Evolutionary conservation across 495 filamentous ascomycete genomes (phyloP).

Genomic region (Talaromyces wortmannii): DNA sequence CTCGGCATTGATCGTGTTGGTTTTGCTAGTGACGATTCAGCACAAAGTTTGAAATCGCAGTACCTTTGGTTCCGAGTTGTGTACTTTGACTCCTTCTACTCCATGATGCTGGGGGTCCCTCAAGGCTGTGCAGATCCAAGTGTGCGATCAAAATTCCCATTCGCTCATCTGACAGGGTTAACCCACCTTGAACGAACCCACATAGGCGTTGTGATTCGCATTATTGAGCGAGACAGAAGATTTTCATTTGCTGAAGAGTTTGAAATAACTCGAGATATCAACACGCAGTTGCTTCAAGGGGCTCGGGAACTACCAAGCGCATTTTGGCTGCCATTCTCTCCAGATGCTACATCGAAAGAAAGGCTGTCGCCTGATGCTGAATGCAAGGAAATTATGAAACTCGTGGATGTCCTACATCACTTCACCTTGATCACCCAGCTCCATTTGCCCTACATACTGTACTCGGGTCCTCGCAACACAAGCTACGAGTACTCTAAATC

Average conservation of each 20-base stretch:
- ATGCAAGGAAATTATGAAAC: conserved; percentile 8
- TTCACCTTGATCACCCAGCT: conserved; percentile 28
- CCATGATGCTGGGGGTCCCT: conserved; percentile 40
- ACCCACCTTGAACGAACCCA: conserved; percentile 14
- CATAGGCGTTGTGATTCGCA: conserved; percentile 18
- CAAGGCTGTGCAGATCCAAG: conserved; percentile 26
- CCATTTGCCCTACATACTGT: conserved; percentile 24
- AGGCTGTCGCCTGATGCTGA: conserved; percentile 22
- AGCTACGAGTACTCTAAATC: conserved; percentile 24
- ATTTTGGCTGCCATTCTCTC: conserved; percentile 8
- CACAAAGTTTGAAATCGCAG: conserved; percentile 12
- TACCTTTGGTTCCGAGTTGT: conserved; percentile 19
- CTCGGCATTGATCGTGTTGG: conserved; percentile 7
- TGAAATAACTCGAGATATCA: conserved; percentile 25
- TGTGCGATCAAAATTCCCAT: conserved; percentile 8
- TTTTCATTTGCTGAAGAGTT: conserved; percentile 8
- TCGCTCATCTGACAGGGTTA: conserved; percentile 7
- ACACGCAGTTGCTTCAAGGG: conserved; percentile 34
- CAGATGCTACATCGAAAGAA: not conserved
- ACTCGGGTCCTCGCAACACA: conserved; percentile 4
- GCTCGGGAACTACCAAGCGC: conserved; percentile 23
- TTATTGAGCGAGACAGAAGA: conserved; percentile 36
- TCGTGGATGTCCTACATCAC: conserved; percentile 29
- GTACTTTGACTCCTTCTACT: conserved; percentile 35
- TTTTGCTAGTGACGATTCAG: conserved; percentile 1